Evolutionary conservation across 345 rosid genomes (phyloP), one percentile per base, ranked within the genome.

Genomic region (Hypericum perforatum): DNA sequence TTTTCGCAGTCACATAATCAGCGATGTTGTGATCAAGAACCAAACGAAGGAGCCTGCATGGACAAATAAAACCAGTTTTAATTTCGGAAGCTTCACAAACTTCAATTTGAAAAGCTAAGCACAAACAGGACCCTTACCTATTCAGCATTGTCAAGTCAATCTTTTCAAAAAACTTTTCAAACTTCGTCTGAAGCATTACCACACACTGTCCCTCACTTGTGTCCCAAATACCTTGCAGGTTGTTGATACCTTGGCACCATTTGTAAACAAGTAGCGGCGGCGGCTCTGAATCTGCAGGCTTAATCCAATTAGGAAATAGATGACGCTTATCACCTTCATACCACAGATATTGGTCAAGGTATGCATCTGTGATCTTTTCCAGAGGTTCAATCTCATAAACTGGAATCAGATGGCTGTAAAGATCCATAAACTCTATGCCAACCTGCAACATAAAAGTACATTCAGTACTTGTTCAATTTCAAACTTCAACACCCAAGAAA

Each of bases 201-300:
- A 94, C 99, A 76, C 99, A 94, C 77, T 94, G 95, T 37, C 99
- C 99, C 29, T 94, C 99, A 56, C 97, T 81, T 37, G 99, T 89
- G 71, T 94, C 99, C 99, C 99, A 94, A 44, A 94, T 65, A 16
- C 95, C 89, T 74, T 89, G 99, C 75, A 94, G 69, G 67, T 94
- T 94, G 72, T 94, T 94, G 58, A 94, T 89, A 53, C 99, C 99
- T 64, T 94, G 99, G 60, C 99, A 94, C 99, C 99, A 94, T 65
- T 94, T 94, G 68, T 94, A 94, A 45, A 94, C 99, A 69, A 94
- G 74, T 63, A 94, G 85, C 1, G 99, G 99, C 7, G 99, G 99
- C 4, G 99, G 99, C 73, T 94, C 99, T 9, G 97, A 88, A 81
- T 94, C 99, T 12, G 99, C 99, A 70, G 97, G 99, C 77, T 94